A percentile compares a stretch with the other conserved stretches of the same genome.
Evolutionary conservation across 2,329 filamentous ascomycete species (phyloP).

Genomic region (Amesomyces nigricolor): DNA sequence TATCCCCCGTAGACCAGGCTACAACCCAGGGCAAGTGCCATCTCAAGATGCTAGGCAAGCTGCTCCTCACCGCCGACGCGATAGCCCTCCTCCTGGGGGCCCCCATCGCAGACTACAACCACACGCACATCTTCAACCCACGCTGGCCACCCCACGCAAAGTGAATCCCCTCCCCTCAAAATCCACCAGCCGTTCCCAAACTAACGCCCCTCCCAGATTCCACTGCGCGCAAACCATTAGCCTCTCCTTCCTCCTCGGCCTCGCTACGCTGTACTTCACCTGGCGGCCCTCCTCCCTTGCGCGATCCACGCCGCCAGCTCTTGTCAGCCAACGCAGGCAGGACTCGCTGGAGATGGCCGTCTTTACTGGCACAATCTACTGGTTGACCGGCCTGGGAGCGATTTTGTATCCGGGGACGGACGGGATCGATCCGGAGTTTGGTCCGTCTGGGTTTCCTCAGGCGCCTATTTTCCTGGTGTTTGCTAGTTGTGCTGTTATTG

Average conservation of each 20-base stretch:
- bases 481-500: slow-evolving; percentile 14
- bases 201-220: slow-evolving; percentile 2
- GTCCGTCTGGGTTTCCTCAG: slow-evolving; percentile 40
- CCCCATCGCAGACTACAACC: slow-evolving; percentile 36
- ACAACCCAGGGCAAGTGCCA: no score
- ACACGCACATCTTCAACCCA: slow-evolving; percentile 40
- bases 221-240: slow-evolving; percentile 22
- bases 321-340: slow-evolving; percentile 19
- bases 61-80: slow-evolving; percentile 38
- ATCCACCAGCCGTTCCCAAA: no score
- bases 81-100: slow-evolving; percentile 35
- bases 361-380: slow-evolving; percentile 38
- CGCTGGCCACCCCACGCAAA: slow-evolving; percentile 43
- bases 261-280: slow-evolving; percentile 37
- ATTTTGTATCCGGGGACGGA: slow-evolving; percentile 36
- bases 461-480: slow-evolving; percentile 29
- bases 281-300: slow-evolving; percentile 29
- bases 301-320: background rate
- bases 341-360: slow-evolving; percentile 33
- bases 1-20: no score
- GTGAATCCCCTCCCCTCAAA: slow-evolving; percentile 25
- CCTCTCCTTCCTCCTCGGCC: slow-evolving; percentile 36
- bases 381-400: slow-evolving; percentile 36
- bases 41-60: slow-evolving; percentile 31
- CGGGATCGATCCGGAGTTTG: slow-evolving; percentile 41